Base-by-base conservation (phyloP, 192 early-diverging fungal genomes). In the Entomortierella beljakovae region DNA sequence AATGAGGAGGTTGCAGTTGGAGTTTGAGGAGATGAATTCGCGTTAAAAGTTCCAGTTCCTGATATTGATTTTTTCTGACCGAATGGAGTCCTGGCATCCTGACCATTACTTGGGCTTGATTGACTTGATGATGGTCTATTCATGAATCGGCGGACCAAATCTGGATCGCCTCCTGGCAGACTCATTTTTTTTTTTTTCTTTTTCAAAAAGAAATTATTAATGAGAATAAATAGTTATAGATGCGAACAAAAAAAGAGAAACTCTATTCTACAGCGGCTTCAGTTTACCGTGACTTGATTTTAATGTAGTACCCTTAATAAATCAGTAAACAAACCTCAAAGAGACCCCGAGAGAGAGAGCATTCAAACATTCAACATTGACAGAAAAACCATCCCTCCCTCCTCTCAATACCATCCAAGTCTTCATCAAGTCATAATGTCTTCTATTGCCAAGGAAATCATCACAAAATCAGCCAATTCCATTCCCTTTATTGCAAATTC, bases 401-500 rank as follows among this genome's bases (percentile, higher is more conserved):
- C n/a, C n/a, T n/a, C n/a, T n/a, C n/a, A n/a, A n/a, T 43, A 11
- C 42, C 42, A 43, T 43, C 32, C 22, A 46, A 46, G 15, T 46
- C 43, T 11, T 20, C 26, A 25, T 31, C 37, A 16, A 18, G 16
- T 23, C 64, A 64, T 29, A 55, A 79, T 79, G 75, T 79, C 75
- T 35, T 35, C 67, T 57, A 79, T 79, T 31, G 75, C 75, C 29
- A 79, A 70, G 68, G 75, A 79, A 63, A 70, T 79, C 68, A 66
- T 79, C 68, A 79, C 67, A 60, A 79, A 79, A 62, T 61, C 75
- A 16, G 56, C 43, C 37, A 68, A 69, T 69, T 61, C 75, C 38
- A 55, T 79, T 33, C 75, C 75, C 37, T 43, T 79, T 50, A 79
- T 79, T 57, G 40, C 68, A 65, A 68, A 65, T 61, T 69, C 75